phyloP scores from a whole-genome alignment of 495 filamentous ascomycete species.

The Clohesyomyces aquaticus region DNA sequence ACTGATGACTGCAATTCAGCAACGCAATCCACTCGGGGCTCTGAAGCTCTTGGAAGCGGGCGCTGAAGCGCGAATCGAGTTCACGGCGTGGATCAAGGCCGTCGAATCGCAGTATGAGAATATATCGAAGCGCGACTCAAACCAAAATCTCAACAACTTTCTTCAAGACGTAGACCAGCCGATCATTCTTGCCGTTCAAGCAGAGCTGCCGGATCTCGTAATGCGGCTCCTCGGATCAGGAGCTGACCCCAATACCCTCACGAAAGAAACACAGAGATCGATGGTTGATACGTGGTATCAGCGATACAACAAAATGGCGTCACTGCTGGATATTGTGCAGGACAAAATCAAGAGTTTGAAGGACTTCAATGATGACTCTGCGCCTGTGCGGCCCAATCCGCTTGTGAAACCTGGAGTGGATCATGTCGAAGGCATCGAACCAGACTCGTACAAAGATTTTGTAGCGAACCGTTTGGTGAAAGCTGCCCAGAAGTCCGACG shows the following conservation, averaged over 20 bases:
- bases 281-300: slow-evolving; percentile 38
- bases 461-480: slow-evolving; percentile 47
- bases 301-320: slow-evolving; percentile 43
- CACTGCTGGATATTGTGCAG: slow-evolving; percentile 61
- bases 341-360: slow-evolving; percentile 54
- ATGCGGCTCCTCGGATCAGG: slow-evolving; percentile 62
- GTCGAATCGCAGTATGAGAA: slow-evolving; percentile 35
- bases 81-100: slow-evolving; percentile 52
- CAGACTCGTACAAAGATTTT: slow-evolving; percentile 60
- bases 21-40: slow-evolving; percentile 45
- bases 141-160: slow-evolving; percentile 52
- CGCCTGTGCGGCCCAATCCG: slow-evolving; percentile 31
- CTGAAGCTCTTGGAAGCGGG: slow-evolving; percentile 54
- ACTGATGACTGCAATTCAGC: slow-evolving; percentile 53
- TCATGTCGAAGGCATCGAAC: slow-evolving; percentile 52
- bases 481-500: slow-evolving; percentile 23
- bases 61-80: slow-evolving; percentile 48
- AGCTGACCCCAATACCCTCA: slow-evolving; percentile 59
- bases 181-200: slow-evolving; percentile 59
- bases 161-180: slow-evolving; percentile 57
- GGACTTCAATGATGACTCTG: slow-evolving; percentile 47
- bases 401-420: slow-evolving; percentile 43
- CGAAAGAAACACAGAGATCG: slow-evolving; percentile 44
- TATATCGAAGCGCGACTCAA: slow-evolving; percentile 32
- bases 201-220: slow-evolving; percentile 55